phyloP scores from a whole-genome alignment of 1,284 basidiomycete species.

The Polyporus tsugae region DNA sequence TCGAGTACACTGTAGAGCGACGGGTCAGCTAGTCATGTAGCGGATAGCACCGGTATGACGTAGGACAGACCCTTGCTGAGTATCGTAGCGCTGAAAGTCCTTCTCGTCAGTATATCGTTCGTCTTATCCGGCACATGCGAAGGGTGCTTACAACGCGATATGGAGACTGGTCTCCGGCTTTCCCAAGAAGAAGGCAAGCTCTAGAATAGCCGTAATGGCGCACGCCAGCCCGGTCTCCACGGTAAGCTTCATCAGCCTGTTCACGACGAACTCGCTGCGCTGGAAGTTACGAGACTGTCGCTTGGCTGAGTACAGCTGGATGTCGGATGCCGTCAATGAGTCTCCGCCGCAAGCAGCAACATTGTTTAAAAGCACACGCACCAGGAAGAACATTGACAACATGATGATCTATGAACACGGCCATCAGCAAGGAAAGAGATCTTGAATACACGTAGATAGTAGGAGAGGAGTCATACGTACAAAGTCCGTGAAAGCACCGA shows the following conservation, averaged over 20 bases:
- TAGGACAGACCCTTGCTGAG: not conserved
- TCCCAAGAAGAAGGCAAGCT: not conserved
- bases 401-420: not conserved
- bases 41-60: not conserved
- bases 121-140: no score
- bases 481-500: not conserved
- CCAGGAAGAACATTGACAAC: not conserved
- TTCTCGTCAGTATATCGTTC: no score
- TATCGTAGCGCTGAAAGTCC: not conserved
- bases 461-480: not conserved
- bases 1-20: constrained; percentile 17
- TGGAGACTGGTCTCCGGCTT: not conserved
- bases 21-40: not conserved
- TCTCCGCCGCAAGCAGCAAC: not conserved
- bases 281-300: not conserved
- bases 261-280: constrained; percentile 21
- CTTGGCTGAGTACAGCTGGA: not conserved
- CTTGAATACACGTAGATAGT: not conserved
- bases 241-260: constrained; percentile 23
- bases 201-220: constrained; percentile 8
- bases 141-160: not conserved
- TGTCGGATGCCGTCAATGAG: not conserved
- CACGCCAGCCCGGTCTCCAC: constrained; percentile 26
- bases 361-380: not conserved
- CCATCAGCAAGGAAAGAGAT: not conserved